These are phyloP conservation scores for Calocera viscosa DNA, from an alignment of 768 basidiomycete genomes.

Conservation along the genomic window DNA sequence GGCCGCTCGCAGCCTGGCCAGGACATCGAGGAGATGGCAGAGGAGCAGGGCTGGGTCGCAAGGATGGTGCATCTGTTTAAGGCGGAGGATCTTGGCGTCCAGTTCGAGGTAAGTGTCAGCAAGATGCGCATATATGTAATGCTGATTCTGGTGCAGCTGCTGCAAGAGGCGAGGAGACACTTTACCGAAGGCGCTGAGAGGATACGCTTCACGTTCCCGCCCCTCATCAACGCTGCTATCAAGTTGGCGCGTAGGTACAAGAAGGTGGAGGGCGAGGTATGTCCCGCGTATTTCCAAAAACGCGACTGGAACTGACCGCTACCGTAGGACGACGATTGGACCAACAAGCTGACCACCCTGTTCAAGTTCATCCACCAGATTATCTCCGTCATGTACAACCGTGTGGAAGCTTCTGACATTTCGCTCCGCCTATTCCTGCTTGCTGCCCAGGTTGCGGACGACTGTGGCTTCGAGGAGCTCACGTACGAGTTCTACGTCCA, in stretches of 20 bases:
- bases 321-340: slow-evolving; percentile 73
- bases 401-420: slow-evolving; percentile 76
- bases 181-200: slow-evolving; percentile 87
- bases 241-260: slow-evolving; percentile 89
- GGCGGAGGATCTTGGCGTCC: slow-evolving; percentile 70
- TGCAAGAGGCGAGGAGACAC: slow-evolving; percentile 82
- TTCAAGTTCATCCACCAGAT: slow-evolving; percentile 92
- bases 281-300: slow-evolving; percentile 13
- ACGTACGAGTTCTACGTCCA: slow-evolving; percentile 97
- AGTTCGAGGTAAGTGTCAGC: slow-evolving; percentile 63
- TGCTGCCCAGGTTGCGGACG: slow-evolving; percentile 88
- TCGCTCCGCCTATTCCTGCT: slow-evolving; percentile 91
- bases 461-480: slow-evolving; percentile 89
- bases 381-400: slow-evolving; percentile 82
- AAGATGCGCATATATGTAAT: not conserved
- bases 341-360: slow-evolving; percentile 68
- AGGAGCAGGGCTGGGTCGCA: slow-evolving; percentile 98
- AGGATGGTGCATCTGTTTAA: slow-evolving; percentile 95
- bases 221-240: slow-evolving; percentile 84
- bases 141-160: slow-evolving; percentile 38
- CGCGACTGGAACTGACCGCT: not conserved
- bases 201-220: slow-evolving; percentile 94
- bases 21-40: slow-evolving; percentile 79
- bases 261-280: slow-evolving; percentile 56
- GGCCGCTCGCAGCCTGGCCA: not conserved